A percentile compares a stretch with the other conserved stretches of the same genome.
These are phyloP conservation scores for Fusarium nanum DNA, from an alignment of 2,329 filamentous ascomycete species.

Conservation along the genomic window DNA sequence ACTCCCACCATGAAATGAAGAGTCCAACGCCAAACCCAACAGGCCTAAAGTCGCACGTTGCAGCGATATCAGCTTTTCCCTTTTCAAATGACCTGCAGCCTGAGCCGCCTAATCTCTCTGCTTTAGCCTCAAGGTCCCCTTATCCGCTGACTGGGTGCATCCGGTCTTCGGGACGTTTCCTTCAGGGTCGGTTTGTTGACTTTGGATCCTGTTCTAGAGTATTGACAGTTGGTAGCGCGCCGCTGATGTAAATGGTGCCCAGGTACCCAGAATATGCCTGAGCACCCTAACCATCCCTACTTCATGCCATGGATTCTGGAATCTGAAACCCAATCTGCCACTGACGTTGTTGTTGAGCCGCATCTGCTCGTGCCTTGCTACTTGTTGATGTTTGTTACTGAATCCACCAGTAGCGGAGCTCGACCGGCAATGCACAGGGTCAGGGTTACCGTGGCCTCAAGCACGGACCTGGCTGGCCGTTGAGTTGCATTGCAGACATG, in stretches of 20 bases:
- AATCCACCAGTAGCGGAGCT: constrained; percentile 38
- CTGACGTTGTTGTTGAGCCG: constrained; percentile 41
- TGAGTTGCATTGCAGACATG: constrained; percentile 24
- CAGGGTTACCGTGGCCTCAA: constrained; percentile 24
- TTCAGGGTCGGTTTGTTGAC: constrained; percentile 14
- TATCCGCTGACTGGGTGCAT: constrained; percentile 23
- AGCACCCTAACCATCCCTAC: neutral
- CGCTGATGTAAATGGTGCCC: constrained; percentile 2
- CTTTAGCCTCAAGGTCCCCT: constrained; percentile 35
- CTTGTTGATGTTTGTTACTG: constrained; percentile 3
- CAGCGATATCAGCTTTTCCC: constrained; percentile 22
- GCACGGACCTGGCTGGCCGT: constrained; percentile 26
- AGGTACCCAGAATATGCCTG: neutral
- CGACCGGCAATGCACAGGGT: constrained; percentile 22
- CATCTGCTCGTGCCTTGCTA: constrained; percentile 16
- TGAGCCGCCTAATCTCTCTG: constrained; percentile 27
- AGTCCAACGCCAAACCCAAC: constrained; percentile 14
- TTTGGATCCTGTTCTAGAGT: neutral
- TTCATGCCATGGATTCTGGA: neutral
- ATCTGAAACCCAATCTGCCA: constrained; percentile 24
- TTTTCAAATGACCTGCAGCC: constrained; percentile 26
- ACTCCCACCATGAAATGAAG: constrained; percentile 36
- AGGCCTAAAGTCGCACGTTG: constrained; percentile 36
- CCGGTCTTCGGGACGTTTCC: constrained; percentile 35
- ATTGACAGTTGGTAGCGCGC: constrained; percentile 14